Percentiles rank a stretch among this genome's conserved stretches.
These are phyloP conservation scores for Aegilops umbellulata DNA, from an alignment of 176 grass and related monocot genomes.

Conservation along the genomic window DNA sequence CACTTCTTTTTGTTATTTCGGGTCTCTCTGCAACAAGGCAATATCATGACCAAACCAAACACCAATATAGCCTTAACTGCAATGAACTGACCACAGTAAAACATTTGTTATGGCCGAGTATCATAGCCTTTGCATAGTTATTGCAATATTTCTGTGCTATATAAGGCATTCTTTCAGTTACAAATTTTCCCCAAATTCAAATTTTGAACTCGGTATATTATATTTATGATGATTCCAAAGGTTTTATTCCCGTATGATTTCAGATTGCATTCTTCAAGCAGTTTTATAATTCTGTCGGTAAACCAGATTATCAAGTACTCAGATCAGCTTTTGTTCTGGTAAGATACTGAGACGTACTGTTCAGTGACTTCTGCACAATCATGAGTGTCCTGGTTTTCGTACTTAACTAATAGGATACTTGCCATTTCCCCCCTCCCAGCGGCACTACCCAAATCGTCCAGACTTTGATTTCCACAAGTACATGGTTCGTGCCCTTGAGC, in stretches of 20 bases:
- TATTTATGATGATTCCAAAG: not conserved
- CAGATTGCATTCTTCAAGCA: conserved; percentile 73
- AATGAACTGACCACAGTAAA: conserved; percentile 13
- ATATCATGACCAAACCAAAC: conserved; percentile 9
- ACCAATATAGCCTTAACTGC: not conserved
- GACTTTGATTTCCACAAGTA: conserved; percentile 59
- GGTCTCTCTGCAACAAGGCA: not conserved
- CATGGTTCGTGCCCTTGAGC: conserved; percentile 60
- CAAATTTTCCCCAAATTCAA: not conserved
- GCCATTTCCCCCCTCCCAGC: not conserved
- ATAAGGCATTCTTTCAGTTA: not conserved
- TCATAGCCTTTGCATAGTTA: not conserved
- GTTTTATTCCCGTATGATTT: conserved; percentile 22
- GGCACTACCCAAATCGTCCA: conserved; percentile 26
- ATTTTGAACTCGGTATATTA: not conserved
- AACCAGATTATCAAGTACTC: conserved; percentile 67
- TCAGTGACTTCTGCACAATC: conserved; percentile 3
- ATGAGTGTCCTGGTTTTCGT: not conserved
- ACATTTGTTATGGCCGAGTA: not conserved
- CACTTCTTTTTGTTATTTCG: not conserved
- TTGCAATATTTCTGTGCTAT: not conserved
- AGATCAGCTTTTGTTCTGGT: conserved; percentile 72
- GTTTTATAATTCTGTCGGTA: conserved; percentile 68
- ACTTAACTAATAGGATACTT: conserved; percentile 27
- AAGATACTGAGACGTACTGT: conserved; percentile 17